A percentile compares a stretch with the other conserved stretches of the same genome.
Conservation (phyloP, 148 eudicot species). For the Vaccinium corymbosum region DNA sequence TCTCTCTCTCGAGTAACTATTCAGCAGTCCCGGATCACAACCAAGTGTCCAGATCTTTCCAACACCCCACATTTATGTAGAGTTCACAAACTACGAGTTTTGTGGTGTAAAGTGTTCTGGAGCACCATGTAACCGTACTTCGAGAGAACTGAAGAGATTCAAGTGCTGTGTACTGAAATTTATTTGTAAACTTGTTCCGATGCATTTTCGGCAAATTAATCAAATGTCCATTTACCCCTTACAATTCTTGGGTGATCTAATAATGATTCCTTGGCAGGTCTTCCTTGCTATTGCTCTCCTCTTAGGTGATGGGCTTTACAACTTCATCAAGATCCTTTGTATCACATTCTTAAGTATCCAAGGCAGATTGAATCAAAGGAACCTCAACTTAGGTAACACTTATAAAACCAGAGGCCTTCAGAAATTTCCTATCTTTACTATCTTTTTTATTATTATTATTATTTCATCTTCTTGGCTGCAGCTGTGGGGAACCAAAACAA, state of each 20-base stretch:
- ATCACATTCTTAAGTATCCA: slow-evolving; percentile 34
- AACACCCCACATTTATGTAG: no score
- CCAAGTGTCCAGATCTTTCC: no score
- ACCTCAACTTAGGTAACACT: slow-evolving; percentile 23
- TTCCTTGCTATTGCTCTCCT: slow-evolving; percentile 74
- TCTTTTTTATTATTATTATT: no score
- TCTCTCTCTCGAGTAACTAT: neutral
- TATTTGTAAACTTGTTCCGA: neutral
- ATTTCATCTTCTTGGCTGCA: slow-evolving; percentile 7
- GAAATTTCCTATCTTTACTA: neutral
- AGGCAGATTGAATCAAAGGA: slow-evolving; percentile 26
- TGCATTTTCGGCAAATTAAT: neutral
- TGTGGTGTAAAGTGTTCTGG: no score
- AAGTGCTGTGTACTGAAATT: no score
- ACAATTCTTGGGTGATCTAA: neutral
- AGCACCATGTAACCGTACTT: no score
- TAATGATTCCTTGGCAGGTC: slow-evolving; percentile 40
- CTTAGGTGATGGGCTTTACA: slow-evolving; percentile 74
- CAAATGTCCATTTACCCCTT: no score
- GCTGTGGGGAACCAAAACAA: slow-evolving; percentile 9
- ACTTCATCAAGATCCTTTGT: slow-evolving; percentile 42
- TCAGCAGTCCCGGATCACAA: no score
- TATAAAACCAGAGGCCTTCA: neutral
- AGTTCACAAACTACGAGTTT: no score
- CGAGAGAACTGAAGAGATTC: no score